Conservation (phyloP, 1,139 yeast species). For the Hyphopichia wangnamkhiaoensis region DNA sequence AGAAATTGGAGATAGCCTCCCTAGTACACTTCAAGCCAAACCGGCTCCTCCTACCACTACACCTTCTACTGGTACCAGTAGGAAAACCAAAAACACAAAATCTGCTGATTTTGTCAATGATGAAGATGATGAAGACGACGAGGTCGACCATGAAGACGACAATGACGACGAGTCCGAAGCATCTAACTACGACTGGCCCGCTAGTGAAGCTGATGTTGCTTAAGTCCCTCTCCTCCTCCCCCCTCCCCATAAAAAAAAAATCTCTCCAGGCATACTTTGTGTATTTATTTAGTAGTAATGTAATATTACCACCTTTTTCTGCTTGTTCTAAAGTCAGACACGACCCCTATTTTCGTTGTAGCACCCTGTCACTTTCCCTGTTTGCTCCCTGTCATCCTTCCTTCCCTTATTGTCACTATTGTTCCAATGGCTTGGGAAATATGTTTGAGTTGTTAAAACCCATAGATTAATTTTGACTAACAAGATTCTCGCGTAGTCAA, state of each 20-base stretch:
- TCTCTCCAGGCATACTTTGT: too few relatives aligned
- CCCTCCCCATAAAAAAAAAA: neutral
- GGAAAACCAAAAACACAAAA: neutral
- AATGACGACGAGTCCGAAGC: slow-evolving; percentile 11
- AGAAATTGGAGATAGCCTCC: slow-evolving; percentile 18
- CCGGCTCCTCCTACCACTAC: neutral
- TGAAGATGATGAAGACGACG: slow-evolving; percentile 12
- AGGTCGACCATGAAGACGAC: slow-evolving; percentile 8
- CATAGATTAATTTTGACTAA: too few relatives aligned
- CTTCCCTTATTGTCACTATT: too few relatives aligned
- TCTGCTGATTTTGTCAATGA: slow-evolving; percentile 10
- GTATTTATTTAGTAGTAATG: too few relatives aligned
- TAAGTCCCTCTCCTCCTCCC: neutral
- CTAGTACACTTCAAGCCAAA: neutral
- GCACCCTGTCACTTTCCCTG: too few relatives aligned
- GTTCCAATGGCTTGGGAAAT: too few relatives aligned
- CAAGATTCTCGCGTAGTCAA: slow-evolving; percentile 5
- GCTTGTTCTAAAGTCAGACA: too few relatives aligned
- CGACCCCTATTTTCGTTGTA: too few relatives aligned
- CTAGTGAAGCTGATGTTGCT: neutral
- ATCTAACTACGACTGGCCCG: neutral
- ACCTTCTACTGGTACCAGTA: neutral
- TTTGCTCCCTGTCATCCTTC: too few relatives aligned
- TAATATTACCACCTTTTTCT: too few relatives aligned
- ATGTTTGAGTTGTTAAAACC: too few relatives aligned